A percentile compares a stretch with the other conserved stretches of the same genome.
Conservation (phyloP, 176 grass and related monocot species). For the Zea luxurians region DNA sequence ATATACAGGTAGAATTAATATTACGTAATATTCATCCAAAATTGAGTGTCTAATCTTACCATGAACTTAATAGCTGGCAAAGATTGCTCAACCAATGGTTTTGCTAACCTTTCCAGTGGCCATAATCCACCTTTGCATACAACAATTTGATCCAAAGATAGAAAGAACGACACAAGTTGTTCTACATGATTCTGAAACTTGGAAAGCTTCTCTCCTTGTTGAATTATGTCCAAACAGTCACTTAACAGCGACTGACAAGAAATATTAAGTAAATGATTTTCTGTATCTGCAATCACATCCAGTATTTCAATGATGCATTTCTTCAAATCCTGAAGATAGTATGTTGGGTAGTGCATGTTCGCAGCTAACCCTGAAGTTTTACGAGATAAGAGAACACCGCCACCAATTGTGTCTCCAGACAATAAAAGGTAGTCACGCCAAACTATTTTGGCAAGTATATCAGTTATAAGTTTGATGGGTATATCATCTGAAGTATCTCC, state of each 20-base stretch:
- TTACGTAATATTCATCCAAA: constrained; percentile 12
- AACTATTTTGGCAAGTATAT: constrained; percentile 62
- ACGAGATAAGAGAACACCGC: constrained; percentile 39
- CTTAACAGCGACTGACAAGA: constrained; percentile 65
- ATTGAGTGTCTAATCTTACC: constrained; percentile 50
- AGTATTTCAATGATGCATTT: constrained; percentile 77
- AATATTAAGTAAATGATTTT: constrained; percentile 49
- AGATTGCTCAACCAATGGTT: constrained; percentile 64
- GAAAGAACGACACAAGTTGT: constrained; percentile 74
- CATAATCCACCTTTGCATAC: constrained; percentile 67
- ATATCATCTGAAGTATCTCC: constrained; percentile 48
- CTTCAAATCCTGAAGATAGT: constrained; percentile 73
- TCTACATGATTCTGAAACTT: constrained; percentile 61
- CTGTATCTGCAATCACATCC: constrained; percentile 48
- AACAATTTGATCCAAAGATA: constrained; percentile 63
- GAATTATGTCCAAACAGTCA: constrained; percentile 70
- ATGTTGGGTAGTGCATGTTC: constrained; percentile 38
- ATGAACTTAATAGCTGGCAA: constrained; percentile 61
- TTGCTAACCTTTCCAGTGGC: constrained; percentile 75
- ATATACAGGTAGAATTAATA: constrained; percentile 5
- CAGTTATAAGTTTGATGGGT: constrained; percentile 52
- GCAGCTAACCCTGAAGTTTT: constrained; percentile 36
- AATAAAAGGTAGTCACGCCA: constrained; percentile 77
- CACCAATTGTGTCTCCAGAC: constrained; percentile 37
- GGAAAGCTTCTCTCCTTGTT: constrained; percentile 51